These are phyloP conservation scores for Hyaloscypha hepaticicola DNA, from an alignment of 495 filamentous ascomycete species.

Conservation along the genomic window DNA sequence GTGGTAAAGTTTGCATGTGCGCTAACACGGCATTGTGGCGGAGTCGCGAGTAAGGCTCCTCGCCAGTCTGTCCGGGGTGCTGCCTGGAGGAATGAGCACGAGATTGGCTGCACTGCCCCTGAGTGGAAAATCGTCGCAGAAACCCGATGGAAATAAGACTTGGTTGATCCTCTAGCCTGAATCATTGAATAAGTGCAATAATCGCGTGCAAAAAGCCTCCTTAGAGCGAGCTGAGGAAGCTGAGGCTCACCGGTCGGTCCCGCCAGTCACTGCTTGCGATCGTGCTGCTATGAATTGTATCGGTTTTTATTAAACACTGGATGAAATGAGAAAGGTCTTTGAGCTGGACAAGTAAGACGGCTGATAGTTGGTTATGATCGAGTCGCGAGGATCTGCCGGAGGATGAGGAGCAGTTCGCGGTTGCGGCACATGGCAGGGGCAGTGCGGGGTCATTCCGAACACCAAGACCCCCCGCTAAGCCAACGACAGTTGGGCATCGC, in stretches of 20 bases:
- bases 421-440: neutral
- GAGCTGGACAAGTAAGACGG: neutral
- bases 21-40: neutral
- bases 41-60: neutral
- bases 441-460: neutral
- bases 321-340: neutral
- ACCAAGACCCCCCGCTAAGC: neutral
- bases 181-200: neutral
- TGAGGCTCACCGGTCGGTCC: neutral
- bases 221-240: neutral
- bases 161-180: neutral
- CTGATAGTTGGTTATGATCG: neutral
- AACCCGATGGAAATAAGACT: neutral
- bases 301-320: neutral
- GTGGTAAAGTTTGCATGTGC: neutral
- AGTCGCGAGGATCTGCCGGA: neutral
- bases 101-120: conserved; percentile 4
- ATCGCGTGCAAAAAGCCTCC: neutral
- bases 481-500: neutral
- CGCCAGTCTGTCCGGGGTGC: neutral
- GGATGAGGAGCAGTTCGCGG: too few relatives aligned
- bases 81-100: neutral
- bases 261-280: neutral
- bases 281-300: neutral
- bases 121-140: neutral